Evolutionary conservation across 768 basidiomycete genomes (phyloP), one percentile per base, ranked within the genome.

Genomic region (Phallus indusiatus): DNA sequence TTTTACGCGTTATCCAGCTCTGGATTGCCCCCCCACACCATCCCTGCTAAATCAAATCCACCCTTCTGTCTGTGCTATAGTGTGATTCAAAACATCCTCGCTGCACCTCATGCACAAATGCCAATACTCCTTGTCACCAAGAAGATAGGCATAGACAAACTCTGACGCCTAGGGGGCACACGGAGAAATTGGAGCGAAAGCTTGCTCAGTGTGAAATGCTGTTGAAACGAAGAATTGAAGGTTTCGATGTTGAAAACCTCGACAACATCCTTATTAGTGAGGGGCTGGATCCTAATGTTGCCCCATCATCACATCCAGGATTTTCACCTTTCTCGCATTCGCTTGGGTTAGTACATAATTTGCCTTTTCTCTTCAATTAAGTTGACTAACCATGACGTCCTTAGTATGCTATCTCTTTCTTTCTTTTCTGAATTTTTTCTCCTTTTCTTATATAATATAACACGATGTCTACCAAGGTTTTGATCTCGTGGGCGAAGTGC

Each of bases 11-110:
- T 72, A 72, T 73, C 59, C 62, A 53, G 54, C 73, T 69, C 71
- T 70, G 67, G 72, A 70, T 48, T 36, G 42, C 36, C 22, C 52
- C 46, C 34, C 21, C 42, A 69, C 65, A 63, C 64, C 47, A 64
- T 62, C 63, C 63, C 69, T 71, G 67, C 64, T 64, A 62, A 56
- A 28, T 28, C 28, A 28, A 28, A 28, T 3, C 28, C 28, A 28
- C 7, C 66, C 59, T 65, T 64, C 49, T 66, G 66, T 47, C 63
- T 62, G 57, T 66, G 16, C 50, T n/a, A 17, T 68, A 93, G 90
- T 93, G 90, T 79, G 90, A 93, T 72, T 91, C 89, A 7, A 91
- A 90, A 69, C 88, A 90, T 70, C 90, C 90, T 37, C 75, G 86
- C 71, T 93, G 90, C 68, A 88, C 87, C 17, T 87, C 90, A 37